These are phyloP conservation scores for Sporothrix euskadiensis DNA, from an alignment of 2,329 filamentous ascomycete species.

Conservation along the genomic window DNA sequence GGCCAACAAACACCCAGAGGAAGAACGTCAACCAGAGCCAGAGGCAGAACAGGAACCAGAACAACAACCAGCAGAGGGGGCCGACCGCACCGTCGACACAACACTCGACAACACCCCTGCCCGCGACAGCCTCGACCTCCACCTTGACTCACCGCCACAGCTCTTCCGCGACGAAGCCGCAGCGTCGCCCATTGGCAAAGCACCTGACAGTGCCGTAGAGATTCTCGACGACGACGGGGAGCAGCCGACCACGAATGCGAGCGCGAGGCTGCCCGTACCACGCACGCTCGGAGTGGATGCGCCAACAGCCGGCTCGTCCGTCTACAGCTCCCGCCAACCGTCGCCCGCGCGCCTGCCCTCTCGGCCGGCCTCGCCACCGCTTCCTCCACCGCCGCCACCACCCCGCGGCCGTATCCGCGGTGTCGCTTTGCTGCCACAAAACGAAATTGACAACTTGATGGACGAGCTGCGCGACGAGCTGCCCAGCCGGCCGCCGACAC, in stretches of 20 bases:
- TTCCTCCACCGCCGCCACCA: constrained; percentile 27
- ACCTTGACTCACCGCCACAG: not conserved
- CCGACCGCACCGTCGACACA: not conserved
- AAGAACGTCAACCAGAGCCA: not conserved
- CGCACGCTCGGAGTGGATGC: not conserved
- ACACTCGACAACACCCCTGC: not conserved
- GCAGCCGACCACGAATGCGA: not conserved
- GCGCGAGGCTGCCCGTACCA: not conserved
- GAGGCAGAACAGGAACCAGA: not conserved
- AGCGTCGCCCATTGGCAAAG: constrained; percentile 40
- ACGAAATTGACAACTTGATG: constrained; percentile 38
- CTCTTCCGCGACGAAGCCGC: constrained; percentile 1
- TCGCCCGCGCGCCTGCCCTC: not conserved
- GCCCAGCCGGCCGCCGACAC: constrained; percentile 36
- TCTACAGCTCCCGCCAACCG: not conserved
- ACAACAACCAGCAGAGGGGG: not conserved
- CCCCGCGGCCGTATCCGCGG: constrained; percentile 17
- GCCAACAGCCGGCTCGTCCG: not conserved
- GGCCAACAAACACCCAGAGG: not conserved
- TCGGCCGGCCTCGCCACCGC: not conserved
- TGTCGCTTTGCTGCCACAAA: constrained; percentile 33
- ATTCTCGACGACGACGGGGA: constrained; percentile 38
- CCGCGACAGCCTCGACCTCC: not conserved
- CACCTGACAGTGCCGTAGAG: constrained; percentile 47
- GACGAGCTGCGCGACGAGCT: constrained; percentile 37